Conservation (phyloP, 345 rosid species). For the Mallotus nudiflorus region DNA sequence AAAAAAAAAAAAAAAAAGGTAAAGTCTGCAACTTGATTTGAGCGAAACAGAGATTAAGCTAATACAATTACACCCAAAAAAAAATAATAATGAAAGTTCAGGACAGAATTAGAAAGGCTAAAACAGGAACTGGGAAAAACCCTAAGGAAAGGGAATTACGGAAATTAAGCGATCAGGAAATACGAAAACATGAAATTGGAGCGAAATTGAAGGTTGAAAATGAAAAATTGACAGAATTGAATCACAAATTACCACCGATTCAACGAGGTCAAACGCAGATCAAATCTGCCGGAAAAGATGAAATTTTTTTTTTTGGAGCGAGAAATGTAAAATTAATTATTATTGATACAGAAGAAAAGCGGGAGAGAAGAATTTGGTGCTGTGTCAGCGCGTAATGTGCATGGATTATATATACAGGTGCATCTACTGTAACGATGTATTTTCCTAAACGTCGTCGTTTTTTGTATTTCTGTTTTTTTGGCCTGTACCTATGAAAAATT, state of each 20-base stretch:
- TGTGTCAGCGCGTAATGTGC: background rate
- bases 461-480: too few relatives aligned
- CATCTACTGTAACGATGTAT: constrained; percentile 2
- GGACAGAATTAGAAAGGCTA: background rate
- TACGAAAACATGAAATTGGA: constrained; percentile 8
- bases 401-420: background rate
- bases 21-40: too few relatives aligned
- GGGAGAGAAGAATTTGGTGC: constrained; percentile 16
- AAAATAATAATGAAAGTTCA: too few relatives aligned
- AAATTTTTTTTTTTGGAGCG: background rate
- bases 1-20: background rate
- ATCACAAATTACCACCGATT: constrained; percentile 34
- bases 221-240: too few relatives aligned
- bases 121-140: constrained; percentile 21
- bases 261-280: constrained; percentile 29
- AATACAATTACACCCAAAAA: too few relatives aligned
- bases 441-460: background rate
- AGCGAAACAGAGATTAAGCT: too few relatives aligned
- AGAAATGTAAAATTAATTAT: background rate
- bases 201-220: background rate
- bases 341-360: background rate
- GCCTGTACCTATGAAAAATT: too few relatives aligned
- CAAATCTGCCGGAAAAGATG: constrained; percentile 15
- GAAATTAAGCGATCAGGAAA: background rate
- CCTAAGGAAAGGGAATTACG: constrained; percentile 24